A percentile compares a stretch with the other conserved stretches of the same genome.
phyloP scores from a whole-genome alignment of 106 monocot genomes.

The Apostasia ramifera region DNA sequence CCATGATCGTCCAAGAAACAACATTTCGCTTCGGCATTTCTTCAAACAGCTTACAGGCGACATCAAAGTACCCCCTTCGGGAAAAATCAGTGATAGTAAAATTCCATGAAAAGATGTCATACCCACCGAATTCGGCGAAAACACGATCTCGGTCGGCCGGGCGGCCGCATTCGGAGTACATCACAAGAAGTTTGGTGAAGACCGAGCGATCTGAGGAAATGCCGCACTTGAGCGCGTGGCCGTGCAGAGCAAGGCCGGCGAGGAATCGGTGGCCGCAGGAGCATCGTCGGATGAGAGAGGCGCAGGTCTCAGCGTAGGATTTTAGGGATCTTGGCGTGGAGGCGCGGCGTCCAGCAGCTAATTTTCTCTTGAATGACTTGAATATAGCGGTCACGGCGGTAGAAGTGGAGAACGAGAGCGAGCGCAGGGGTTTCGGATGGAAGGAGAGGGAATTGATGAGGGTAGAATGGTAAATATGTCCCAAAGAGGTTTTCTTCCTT shows the following conservation, averaged over 20 bases:
- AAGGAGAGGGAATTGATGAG: background rate
- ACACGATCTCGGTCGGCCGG: background rate
- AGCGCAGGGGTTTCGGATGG: background rate
- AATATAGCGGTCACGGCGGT: background rate
- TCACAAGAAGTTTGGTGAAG: constrained; percentile 3
- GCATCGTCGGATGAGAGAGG: constrained; percentile 6
- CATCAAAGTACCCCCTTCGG: background rate
- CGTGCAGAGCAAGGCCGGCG: background rate
- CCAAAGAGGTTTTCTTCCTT: background rate
- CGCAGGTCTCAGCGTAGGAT: constrained; percentile 10
- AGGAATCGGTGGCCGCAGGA: background rate
- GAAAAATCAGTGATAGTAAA: constrained; percentile 1
- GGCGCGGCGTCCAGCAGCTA: background rate
- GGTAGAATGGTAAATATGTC: background rate
- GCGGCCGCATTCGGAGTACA: constrained; percentile 5
- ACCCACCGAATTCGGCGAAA: background rate
- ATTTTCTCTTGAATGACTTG: constrained; percentile 4
- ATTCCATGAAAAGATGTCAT: constrained; percentile 4
- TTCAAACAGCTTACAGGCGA: constrained; percentile 1
- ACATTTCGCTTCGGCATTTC: constrained; percentile 5
- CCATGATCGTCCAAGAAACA: constrained; percentile 22
- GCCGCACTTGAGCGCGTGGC: constrained; percentile 5
- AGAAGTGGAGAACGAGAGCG: background rate
- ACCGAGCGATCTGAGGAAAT: constrained; percentile 4
- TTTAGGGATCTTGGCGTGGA: constrained; percentile 2